These are phyloP conservation scores for Globisporangium abappressorium DNA, from an alignment of 352 stramenopile species.

Conservation along the genomic window DNA sequence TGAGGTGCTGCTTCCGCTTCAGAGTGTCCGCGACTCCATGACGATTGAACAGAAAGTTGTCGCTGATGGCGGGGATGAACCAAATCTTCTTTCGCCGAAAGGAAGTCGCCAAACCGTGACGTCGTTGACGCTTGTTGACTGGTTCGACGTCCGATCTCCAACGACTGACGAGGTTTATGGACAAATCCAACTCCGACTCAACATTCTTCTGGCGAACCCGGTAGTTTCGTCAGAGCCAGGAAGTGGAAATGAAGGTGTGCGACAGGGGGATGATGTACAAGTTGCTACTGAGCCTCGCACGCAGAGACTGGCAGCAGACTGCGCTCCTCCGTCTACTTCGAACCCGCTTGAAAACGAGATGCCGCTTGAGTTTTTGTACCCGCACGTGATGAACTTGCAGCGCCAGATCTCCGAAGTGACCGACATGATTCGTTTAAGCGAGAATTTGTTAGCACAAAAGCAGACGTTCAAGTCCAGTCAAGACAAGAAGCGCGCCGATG, in stretches of 20 bases:
- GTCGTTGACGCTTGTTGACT: conserved; percentile 70
- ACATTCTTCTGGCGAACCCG: conserved; percentile 67
- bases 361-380: conserved; percentile 65
- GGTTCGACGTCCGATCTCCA: conserved; percentile 70
- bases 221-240: conserved; percentile 7
- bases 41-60: conserved; percentile 54
- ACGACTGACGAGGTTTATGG: conserved; percentile 58
- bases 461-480: conserved; percentile 85
- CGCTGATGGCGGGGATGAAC: conserved; percentile 15
- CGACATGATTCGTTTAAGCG: conserved; percentile 64
- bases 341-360: conserved; percentile 62
- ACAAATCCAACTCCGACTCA: conserved; percentile 72
- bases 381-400: conserved; percentile 65
- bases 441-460: conserved; percentile 61
- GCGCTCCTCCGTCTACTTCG: conserved; percentile 31
- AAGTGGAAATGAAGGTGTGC: conserved; percentile 20
- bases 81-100: not conserved
- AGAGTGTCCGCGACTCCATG: conserved; percentile 67
- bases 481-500: conserved; percentile 78
- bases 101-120: conserved; percentile 41
- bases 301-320: conserved; percentile 39
- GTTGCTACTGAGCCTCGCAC: conserved; percentile 17
- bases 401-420: conserved; percentile 60
- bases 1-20: conserved; percentile 67
- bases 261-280: conserved; percentile 13